These are phyloP conservation scores for Cordyceps militaris DNA, from an alignment of 2,329 filamentous ascomycete species.

Conservation along the genomic window DNA sequence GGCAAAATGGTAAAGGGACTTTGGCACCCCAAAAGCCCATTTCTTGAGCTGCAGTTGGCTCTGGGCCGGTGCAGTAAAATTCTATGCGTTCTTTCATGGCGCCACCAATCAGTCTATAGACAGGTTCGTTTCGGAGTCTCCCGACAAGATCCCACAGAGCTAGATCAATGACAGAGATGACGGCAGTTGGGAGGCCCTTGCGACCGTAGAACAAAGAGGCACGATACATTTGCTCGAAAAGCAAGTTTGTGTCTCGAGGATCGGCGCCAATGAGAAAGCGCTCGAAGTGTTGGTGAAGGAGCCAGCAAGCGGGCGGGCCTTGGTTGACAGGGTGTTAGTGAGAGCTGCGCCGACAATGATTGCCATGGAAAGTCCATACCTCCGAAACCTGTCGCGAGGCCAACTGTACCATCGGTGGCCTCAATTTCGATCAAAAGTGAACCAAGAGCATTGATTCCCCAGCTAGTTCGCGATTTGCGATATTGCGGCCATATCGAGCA, in stretches of 20 bases:
- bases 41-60: slow-evolving; percentile 68
- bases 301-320: slow-evolving; percentile 87
- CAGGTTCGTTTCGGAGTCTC: slow-evolving; percentile 85
- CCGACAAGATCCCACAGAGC: slow-evolving; percentile 89
- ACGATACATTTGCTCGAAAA: slow-evolving; percentile 96
- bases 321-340: slow-evolving; percentile 2
- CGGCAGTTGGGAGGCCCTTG: slow-evolving; percentile 81
- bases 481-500: slow-evolving; percentile 88
- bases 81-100: slow-evolving; percentile 75
- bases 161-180: slow-evolving; percentile 91
- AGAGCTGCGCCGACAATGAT: background rate
- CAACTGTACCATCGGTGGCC: slow-evolving; percentile 82
- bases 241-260: slow-evolving; percentile 80
- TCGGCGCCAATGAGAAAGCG: slow-evolving; percentile 85
- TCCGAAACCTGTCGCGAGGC: slow-evolving; percentile 90
- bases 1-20: slow-evolving; percentile 82
- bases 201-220: slow-evolving; percentile 94
- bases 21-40: slow-evolving; percentile 92
- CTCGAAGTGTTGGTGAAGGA: slow-evolving; percentile 88
- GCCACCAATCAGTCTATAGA: slow-evolving; percentile 90
- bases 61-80: slow-evolving; percentile 93
- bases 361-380: slow-evolving; percentile 35
- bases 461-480: slow-evolving; percentile 78
- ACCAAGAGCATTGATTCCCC: slow-evolving; percentile 92
- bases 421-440: slow-evolving; percentile 90